Conservation (phyloP, 345 rosid species). For the Anacardium occidentale region DNA sequence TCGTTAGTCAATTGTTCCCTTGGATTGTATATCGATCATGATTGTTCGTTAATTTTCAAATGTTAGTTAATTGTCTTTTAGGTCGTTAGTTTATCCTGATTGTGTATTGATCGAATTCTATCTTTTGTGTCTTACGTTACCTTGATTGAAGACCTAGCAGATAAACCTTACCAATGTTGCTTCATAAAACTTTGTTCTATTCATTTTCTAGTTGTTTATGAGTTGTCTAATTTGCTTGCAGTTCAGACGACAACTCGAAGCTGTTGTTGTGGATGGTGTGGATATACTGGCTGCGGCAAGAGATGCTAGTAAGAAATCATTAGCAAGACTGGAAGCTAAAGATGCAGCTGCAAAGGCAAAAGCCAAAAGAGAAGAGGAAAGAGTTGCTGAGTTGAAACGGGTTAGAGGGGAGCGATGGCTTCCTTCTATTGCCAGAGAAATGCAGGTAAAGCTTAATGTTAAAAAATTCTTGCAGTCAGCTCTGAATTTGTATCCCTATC, state of each 20-base stretch:
- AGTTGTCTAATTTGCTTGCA: constrained; percentile 27
- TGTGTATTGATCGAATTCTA: too few species aligned
- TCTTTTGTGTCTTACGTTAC: too few species aligned
- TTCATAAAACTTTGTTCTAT: background rate
- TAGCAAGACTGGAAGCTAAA: constrained; percentile 59
- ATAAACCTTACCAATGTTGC: too few species aligned
- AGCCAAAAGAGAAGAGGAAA: constrained; percentile 75
- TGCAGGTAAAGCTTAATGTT: constrained; percentile 38
- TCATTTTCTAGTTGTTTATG: background rate
- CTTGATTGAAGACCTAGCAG: too few species aligned
- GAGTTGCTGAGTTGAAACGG: constrained; percentile 66
- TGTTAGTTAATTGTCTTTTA: too few species aligned
- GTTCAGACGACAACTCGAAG: constrained; percentile 54
- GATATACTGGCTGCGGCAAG: constrained; percentile 64
- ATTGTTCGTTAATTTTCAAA: too few species aligned
- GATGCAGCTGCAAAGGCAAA: constrained; percentile 66
- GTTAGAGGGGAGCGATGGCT: constrained; percentile 88
- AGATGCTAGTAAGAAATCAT: constrained; percentile 46
- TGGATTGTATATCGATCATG: too few species aligned
- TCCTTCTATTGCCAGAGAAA: constrained; percentile 60
- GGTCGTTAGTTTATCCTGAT: too few species aligned
- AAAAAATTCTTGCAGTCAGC: background rate
- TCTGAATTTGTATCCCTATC: background rate
- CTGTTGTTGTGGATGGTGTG: constrained; percentile 61
- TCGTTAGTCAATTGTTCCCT: too few species aligned